Conservation (phyloP, 2,329 filamentous ascomycete species). For the Domatiomyces catenatus region DNA sequence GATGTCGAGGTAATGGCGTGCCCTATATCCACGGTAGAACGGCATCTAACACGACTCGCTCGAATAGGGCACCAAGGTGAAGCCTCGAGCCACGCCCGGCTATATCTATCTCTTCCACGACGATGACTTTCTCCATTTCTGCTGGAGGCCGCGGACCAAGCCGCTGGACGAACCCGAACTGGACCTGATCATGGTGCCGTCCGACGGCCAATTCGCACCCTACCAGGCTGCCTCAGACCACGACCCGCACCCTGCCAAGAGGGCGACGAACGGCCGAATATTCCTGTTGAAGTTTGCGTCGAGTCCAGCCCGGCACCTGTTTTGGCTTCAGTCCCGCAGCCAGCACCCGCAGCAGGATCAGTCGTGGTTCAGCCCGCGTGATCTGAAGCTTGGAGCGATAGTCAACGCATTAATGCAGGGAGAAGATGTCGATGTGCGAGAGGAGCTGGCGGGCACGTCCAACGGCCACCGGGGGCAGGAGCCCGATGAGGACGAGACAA, state of each 20-base stretch:
- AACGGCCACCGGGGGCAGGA: slow-evolving; percentile 36
- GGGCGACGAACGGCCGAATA: slow-evolving; percentile 65
- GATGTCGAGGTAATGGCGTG: slow-evolving; percentile 55
- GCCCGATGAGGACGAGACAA: slow-evolving; percentile 55
- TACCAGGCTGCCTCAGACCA: slow-evolving; percentile 49
- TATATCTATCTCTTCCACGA: slow-evolving; percentile 88
- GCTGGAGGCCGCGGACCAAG: slow-evolving; percentile 73
- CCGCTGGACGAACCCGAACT: slow-evolving; percentile 59
- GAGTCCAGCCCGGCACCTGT: slow-evolving; percentile 78
- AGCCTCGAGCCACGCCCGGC: slow-evolving; percentile 55
- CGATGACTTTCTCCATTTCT: slow-evolving; percentile 93
- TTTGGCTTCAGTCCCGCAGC: slow-evolving; percentile 89
- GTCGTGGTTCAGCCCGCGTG: slow-evolving; percentile 68
- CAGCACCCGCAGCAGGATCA: slow-evolving; percentile 57
- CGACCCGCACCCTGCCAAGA: slow-evolving; percentile 46
- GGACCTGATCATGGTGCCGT: slow-evolving; percentile 86
- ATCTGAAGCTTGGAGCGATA: slow-evolving; percentile 74
- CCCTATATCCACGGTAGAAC: background rate
- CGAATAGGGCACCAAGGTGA: slow-evolving; percentile 43
- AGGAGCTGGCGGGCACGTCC: slow-evolving; percentile 47
- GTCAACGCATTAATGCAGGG: slow-evolving; percentile 75
- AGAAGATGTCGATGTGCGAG: slow-evolving; percentile 63
- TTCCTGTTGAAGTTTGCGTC: slow-evolving; percentile 89
- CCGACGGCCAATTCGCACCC: slow-evolving; percentile 72
- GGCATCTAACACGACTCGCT: background rate